Evolutionary conservation across 2,329 filamentous ascomycete genomes (phyloP).

Genomic region (Alternaria sp.): DNA sequence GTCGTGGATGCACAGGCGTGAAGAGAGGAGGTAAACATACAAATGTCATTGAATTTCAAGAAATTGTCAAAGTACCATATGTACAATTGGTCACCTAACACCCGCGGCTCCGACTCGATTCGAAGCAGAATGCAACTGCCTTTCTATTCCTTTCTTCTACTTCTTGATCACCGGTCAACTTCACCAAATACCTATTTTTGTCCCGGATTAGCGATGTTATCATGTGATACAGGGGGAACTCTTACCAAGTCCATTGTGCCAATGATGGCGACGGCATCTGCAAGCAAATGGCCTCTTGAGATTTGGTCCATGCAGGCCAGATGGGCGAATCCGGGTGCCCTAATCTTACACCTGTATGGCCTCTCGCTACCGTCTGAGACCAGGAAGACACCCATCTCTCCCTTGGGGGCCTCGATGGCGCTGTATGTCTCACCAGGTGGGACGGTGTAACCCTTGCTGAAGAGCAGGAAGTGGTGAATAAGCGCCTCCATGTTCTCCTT

Average conservation of each 20-base stretch:
- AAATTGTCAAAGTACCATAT: slow-evolving; percentile 38
- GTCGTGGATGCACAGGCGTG: background rate
- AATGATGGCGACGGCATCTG: slow-evolving; percentile 96
- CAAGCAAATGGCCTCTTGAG: slow-evolving; percentile 88
- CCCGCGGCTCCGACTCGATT: background rate
- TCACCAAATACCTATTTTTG: slow-evolving; percentile 43
- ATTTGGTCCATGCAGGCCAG: slow-evolving; percentile 94
- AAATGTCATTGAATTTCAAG: slow-evolving; percentile 30
- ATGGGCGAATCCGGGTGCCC: slow-evolving; percentile 96
- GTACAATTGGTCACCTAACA: slow-evolving; percentile 28
- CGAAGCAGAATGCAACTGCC: background rate
- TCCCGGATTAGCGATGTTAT: no score
- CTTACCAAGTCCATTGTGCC: slow-evolving; percentile 57
- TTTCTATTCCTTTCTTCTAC: background rate
- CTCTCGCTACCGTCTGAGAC: slow-evolving; percentile 96
- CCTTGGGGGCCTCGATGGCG: slow-evolving; percentile 99
- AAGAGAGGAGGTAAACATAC: slow-evolving; percentile 14
- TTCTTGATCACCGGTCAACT: slow-evolving; percentile 26
- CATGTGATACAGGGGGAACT: no score
- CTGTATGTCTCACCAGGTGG: slow-evolving; percentile 98
- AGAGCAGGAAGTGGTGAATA: slow-evolving; percentile 98
- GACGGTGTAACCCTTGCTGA: slow-evolving; percentile 97
- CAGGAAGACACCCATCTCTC: slow-evolving; percentile 97
- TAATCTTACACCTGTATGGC: slow-evolving; percentile 97
- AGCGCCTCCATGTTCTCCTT: slow-evolving; percentile 99